Base-by-base conservation (phyloP, 805 yeast species). In the Sugiyamaella floridensis region DNA sequence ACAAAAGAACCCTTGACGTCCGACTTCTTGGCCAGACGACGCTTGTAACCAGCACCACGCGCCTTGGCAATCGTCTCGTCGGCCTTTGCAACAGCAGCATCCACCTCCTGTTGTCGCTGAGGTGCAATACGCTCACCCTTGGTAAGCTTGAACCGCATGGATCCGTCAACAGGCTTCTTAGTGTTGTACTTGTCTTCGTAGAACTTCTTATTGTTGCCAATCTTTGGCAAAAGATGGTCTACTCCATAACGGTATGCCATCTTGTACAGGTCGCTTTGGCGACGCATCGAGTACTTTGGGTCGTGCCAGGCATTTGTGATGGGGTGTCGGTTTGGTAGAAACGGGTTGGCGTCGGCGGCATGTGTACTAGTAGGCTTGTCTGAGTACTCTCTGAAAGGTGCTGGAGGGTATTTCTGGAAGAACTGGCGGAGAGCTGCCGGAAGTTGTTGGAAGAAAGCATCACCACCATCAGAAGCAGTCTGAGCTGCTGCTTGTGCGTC, bases 331-430 rank as follows among this genome's bases (percentile, higher is more conserved):
- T 88, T 89, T 20, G 95, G 84, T 51, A 88, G 68, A 68, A 90
- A 90, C 50, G 97, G 97, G 69, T 90, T 90, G 60, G 89, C 86
- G 55, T 80, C 78, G 19, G 79, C 76, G 47, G 89, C 90, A 47
- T 71, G 72, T 19, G 86, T 82, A 28, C 79, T 71, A 1, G 86
- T 79, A 49, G 95, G 85, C 56, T 75, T 76, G 2, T 75, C 70
- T 4, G 87, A 74, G 67, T 89, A 90, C 59, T 76, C 66, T 16
- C 78, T 77, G 69, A 80, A 81, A n/a, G 89, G 92, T 19, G 83
- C 72, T 8, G 97, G 97, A 32, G 97, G 97, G 64, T 81, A 87
- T 67, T 80, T 83, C 48, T 80, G 75, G 72, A 90, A 89, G 69
- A 89, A 90, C 58, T 72, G 78, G 65, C 81, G 85, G 34, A 89